Evolutionary conservation across 106 monocot species (phyloP).

Genomic region (Dactylorhiza incarnata): DNA sequence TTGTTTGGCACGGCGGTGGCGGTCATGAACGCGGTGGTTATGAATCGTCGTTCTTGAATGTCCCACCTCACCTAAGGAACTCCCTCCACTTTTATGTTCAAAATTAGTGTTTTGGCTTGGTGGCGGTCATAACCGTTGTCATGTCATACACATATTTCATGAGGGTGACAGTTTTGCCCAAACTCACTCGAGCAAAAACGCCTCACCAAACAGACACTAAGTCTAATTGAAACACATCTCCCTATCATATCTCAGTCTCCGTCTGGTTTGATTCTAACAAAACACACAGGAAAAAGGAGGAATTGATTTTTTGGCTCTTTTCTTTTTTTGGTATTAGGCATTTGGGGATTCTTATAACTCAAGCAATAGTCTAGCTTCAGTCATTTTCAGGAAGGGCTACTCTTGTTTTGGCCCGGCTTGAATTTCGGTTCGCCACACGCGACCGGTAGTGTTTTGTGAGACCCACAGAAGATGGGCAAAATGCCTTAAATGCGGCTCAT

Average conservation of each 20-base stretch:
- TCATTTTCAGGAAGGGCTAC: not conserved
- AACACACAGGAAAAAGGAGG: not conserved
- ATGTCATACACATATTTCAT: no score
- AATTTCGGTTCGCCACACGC: not conserved
- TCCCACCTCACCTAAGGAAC: no score
- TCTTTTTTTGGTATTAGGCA: not conserved
- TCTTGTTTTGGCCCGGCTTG: not conserved
- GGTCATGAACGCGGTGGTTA: no score
- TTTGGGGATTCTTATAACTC: not conserved
- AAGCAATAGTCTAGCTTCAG: not conserved
- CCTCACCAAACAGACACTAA: not conserved
- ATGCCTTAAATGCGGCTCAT: not conserved
- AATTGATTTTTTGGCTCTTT: not conserved
- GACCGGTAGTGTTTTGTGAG: not conserved
- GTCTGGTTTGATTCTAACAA: not conserved
- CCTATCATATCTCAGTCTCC: not conserved
- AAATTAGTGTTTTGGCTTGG: no score
- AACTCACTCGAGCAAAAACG: no score
- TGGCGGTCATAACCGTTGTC: no score
- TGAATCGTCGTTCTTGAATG: no score
- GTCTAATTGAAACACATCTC: not conserved
- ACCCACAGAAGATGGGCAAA: not conserved
- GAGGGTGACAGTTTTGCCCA: no score
- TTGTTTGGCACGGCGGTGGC: no score
- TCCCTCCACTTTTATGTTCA: no score